Percentiles rank a stretch among this genome's conserved stretches.
Conservation (phyloP, 2,329 filamentous ascomycete genomes). For the Cercospora berteroae region DNA sequence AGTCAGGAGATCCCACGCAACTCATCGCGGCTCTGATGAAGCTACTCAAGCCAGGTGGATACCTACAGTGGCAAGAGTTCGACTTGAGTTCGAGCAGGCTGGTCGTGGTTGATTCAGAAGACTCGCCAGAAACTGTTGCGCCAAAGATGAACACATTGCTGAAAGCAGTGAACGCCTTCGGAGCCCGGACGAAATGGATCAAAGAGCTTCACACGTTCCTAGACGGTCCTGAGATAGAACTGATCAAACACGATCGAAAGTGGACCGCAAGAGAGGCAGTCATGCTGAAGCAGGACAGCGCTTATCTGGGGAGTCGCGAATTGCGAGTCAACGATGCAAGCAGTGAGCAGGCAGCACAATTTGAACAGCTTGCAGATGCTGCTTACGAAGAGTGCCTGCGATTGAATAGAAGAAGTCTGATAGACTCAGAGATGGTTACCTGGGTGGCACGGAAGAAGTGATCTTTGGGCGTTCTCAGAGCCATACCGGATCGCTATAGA, state of each 20-base stretch:
- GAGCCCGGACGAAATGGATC: not conserved
- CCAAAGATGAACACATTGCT: not conserved
- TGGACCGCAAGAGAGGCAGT: not conserved
- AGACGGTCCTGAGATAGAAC: not conserved
- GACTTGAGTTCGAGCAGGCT: not conserved
- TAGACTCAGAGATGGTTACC: not conserved
- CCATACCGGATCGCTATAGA: not conserved
- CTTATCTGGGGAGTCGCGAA: not conserved
- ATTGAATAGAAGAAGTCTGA: not conserved
- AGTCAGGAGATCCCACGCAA: not conserved
- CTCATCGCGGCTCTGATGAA: not conserved
- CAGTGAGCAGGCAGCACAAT: not conserved
- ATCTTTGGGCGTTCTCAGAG: not conserved
- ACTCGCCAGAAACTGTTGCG: not conserved
- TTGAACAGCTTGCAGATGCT: not conserved
- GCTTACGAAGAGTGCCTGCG: not conserved
- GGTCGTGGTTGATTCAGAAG: not conserved
- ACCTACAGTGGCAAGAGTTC: conserved; percentile 12
- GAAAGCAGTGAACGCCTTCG: not conserved
- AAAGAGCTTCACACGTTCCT: not conserved
- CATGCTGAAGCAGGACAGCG: not conserved
- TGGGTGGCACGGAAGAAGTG: conserved; percentile 4
- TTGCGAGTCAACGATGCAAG: not conserved
- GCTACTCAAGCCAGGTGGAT: conserved; percentile 8
- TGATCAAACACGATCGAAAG: not conserved